Percentiles rank a stretch among this genome's conserved stretches.
Conservation (phyloP, 2,329 filamentous ascomycete genomes). For the Dactylellina haptotyla region DNA sequence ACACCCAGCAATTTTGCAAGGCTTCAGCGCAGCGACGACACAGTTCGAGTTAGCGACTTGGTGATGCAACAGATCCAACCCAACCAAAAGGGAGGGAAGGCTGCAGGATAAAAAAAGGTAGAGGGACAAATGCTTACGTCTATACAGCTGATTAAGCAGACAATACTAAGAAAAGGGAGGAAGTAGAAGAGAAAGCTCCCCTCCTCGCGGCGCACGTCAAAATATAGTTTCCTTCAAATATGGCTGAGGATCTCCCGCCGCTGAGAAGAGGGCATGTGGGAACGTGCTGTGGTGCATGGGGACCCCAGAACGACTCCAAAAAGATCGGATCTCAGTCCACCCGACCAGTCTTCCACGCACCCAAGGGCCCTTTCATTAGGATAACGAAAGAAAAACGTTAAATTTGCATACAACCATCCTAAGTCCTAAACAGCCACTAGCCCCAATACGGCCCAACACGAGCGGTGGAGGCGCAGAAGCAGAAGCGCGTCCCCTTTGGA, state of each 20-base stretch:
- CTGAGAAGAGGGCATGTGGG: conserved; percentile 4
- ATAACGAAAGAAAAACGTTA: conserved; percentile 20
- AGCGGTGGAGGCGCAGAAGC: no score
- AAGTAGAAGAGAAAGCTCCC: conserved; percentile 14
- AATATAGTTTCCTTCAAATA: conserved; percentile 16
- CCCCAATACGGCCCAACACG: neutral
- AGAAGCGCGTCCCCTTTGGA: neutral
- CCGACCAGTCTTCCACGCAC: conserved; percentile 4
- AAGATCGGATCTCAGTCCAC: conserved; percentile 22
- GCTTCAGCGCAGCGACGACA: neutral
- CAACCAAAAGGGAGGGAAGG: neutral
- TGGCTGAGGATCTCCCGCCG: conserved; percentile 4
- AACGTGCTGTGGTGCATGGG: conserved; percentile 7
- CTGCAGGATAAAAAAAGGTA: neutral
- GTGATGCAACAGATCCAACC: neutral
- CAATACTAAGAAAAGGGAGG: neutral
- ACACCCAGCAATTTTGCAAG: neutral
- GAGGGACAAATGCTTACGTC: conserved; percentile 7
- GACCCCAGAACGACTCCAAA: neutral
- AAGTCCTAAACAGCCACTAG: no score
- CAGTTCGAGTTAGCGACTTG: neutral
- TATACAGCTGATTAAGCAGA: conserved; percentile 42
- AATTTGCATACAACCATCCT: no score
- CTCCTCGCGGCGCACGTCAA: conserved; percentile 40
- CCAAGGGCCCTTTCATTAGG: no score